phyloP scores from a whole-genome alignment of 208 protist species.

The Vickermania ingenoplastis region DNA sequence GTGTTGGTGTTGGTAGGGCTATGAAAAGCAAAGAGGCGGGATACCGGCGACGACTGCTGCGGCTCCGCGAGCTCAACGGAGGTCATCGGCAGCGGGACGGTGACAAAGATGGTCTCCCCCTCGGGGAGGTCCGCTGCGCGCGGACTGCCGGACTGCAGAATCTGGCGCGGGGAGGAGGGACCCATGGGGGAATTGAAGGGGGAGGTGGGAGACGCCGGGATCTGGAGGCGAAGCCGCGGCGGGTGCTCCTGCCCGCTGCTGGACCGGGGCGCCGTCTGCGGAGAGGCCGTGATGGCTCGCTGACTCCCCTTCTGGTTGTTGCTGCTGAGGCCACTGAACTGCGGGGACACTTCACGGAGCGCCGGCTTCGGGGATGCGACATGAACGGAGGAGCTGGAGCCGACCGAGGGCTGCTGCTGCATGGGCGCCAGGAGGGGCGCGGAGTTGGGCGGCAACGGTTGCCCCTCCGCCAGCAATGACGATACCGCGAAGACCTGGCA shows the following conservation, averaged over 20 bases:
- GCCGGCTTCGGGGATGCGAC: not conserved
- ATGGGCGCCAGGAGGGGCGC: not conserved
- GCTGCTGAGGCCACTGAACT: not conserved
- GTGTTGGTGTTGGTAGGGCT: not conserved
- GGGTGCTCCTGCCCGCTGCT: not conserved
- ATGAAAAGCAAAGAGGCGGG: not conserved
- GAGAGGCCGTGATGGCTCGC: not conserved
- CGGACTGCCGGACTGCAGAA: too few relatives aligned
- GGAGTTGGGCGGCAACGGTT: not conserved
- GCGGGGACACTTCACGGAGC: not conserved
- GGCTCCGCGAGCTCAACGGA: not conserved
- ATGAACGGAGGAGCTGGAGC: not conserved
- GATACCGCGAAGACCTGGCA: not conserved
- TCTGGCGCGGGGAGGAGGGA: too few relatives aligned
- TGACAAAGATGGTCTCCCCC: too few relatives aligned
- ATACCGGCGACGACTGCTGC: not conserved
- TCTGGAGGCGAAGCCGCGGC: not conserved
- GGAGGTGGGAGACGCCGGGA: too few relatives aligned
- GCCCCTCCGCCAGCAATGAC: not conserved
- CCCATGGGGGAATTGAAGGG: too few relatives aligned
- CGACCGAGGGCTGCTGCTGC: not conserved
- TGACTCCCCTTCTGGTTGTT: not conserved
- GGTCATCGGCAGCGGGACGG: not conserved
- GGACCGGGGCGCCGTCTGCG: not conserved
- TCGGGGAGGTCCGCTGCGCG: too few relatives aligned